Evolutionary conservation across 805 yeast species (phyloP).

Genomic region (Suhomyces kilbournensis): DNA sequence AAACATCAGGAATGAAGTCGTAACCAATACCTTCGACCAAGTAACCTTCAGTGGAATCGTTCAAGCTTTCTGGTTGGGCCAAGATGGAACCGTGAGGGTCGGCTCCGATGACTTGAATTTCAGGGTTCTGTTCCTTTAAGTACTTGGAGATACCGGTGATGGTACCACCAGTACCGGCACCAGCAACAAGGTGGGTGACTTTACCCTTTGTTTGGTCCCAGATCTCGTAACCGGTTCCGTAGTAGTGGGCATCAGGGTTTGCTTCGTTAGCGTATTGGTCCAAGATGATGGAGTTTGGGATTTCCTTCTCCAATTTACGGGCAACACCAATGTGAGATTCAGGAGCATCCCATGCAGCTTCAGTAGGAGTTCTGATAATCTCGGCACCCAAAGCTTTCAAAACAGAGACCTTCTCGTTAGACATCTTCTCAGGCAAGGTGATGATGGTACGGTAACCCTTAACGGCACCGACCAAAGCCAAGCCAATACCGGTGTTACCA

Average conservation of each 20-base stretch:
- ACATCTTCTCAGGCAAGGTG: constrained; percentile 89
- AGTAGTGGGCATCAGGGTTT: constrained; percentile 82
- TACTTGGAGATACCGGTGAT: constrained; percentile 85
- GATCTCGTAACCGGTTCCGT: constrained; percentile 81
- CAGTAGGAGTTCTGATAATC: constrained; percentile 86
- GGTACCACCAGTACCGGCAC: constrained; percentile 97
- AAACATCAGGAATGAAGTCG: constrained; percentile 81
- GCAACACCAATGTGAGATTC: constrained; percentile 92
- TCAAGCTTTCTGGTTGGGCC: constrained; percentile 74
- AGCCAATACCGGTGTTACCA: constrained; percentile 89
- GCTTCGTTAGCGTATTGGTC: constrained; percentile 79
- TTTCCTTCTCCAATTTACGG: constrained; percentile 71
- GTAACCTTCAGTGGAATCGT: constrained; percentile 56
- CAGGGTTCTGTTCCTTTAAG: constrained; percentile 66
- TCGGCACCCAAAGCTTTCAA: constrained; percentile 88
- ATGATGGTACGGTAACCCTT: constrained; percentile 84
- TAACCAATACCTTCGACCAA: constrained; percentile 91
- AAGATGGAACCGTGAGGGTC: constrained; percentile 86
- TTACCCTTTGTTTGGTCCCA: constrained; percentile 76
- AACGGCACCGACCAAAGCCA: constrained; percentile 83
- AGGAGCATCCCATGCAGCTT: constrained; percentile 91
- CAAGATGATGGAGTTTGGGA: constrained; percentile 78
- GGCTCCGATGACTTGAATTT: constrained; percentile 68
- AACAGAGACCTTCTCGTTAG: constrained; percentile 84
- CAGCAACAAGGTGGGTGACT: constrained; percentile 75